Evolutionary conservation across 345 rosid species (phyloP).

Genomic region (Eucalyptus albens): DNA sequence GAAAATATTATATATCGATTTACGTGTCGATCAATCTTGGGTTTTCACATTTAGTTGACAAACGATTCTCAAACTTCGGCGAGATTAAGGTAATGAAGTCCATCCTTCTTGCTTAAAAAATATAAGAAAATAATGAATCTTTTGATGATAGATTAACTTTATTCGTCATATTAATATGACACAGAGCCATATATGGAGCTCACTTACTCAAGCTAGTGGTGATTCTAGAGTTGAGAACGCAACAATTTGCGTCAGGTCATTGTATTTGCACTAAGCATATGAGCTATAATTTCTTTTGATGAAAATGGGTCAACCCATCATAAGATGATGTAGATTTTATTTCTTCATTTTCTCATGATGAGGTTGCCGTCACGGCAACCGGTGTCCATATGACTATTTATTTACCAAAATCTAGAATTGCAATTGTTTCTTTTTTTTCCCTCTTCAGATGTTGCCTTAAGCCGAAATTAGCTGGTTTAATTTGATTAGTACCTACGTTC

Average conservation of each 20-base stretch:
- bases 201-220: background rate
- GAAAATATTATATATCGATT: background rate
- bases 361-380: background rate
- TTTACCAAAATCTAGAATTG: background rate
- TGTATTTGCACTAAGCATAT: background rate
- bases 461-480: background rate
- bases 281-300: background rate
- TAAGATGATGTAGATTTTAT: background rate
- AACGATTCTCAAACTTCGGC: background rate
- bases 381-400: background rate
- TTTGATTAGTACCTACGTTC: background rate
- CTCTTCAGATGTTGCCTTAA: background rate
- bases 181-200: background rate
- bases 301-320: background rate
- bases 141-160: background rate
- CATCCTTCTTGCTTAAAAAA: background rate
- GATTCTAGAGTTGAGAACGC: background rate
- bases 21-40: background rate
- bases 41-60: background rate
- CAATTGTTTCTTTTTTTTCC: background rate
- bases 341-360: background rate
- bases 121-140: background rate
- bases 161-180: background rate
- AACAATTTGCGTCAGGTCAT: background rate
- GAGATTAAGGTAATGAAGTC: background rate